Evolutionary conservation across 2,329 filamentous ascomycete species (phyloP).

Genomic region (Phaeosphaeria sp.): DNA sequence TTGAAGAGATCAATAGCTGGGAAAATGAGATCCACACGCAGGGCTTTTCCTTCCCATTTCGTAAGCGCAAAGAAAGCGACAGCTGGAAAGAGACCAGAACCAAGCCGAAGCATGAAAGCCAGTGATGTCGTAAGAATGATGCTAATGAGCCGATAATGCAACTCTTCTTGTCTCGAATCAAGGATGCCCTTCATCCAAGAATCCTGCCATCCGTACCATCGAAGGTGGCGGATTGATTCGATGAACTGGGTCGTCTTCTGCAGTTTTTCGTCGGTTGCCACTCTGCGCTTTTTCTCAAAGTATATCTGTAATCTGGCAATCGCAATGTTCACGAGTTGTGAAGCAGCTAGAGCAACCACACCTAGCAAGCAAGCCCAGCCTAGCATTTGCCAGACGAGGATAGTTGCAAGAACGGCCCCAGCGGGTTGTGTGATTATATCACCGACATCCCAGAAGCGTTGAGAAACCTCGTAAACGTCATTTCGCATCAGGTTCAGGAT

Average conservation of each 20-base stretch:
- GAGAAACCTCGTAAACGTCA: conserved; percentile 82
- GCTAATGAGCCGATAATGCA: conserved; percentile 69
- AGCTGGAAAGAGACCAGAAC: conserved; percentile 78
- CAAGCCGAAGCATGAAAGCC: conserved; percentile 71
- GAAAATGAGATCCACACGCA: conserved; percentile 84
- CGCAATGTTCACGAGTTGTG: conserved; percentile 72
- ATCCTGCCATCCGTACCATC: conserved; percentile 84
- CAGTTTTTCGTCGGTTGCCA: conserved; percentile 77
- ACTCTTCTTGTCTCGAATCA: conserved; percentile 70
- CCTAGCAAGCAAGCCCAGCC: conserved; percentile 81
- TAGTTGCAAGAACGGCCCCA: conserved; percentile 74
- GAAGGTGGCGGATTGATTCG: conserved; percentile 79
- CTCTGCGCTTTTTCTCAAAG: conserved; percentile 74
- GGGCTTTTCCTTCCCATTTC: conserved; percentile 67
- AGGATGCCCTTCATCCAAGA: conserved; percentile 75
- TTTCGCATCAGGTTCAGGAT: conserved; percentile 86
- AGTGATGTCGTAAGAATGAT: conserved; percentile 69
- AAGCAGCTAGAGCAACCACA: conserved; percentile 70
- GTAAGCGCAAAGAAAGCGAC: conserved; percentile 85
- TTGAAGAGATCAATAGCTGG: conserved; percentile 82
- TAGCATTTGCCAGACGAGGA: conserved; percentile 78
- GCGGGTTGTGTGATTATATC: conserved; percentile 77
- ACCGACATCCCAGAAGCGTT: conserved; percentile 87
- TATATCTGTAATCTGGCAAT: conserved; percentile 71
- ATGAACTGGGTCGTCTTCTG: conserved; percentile 86